phyloP scores from a whole-genome alignment of 2,329 filamentous ascomycete genomes.

The Fusarium siculi region DNA sequence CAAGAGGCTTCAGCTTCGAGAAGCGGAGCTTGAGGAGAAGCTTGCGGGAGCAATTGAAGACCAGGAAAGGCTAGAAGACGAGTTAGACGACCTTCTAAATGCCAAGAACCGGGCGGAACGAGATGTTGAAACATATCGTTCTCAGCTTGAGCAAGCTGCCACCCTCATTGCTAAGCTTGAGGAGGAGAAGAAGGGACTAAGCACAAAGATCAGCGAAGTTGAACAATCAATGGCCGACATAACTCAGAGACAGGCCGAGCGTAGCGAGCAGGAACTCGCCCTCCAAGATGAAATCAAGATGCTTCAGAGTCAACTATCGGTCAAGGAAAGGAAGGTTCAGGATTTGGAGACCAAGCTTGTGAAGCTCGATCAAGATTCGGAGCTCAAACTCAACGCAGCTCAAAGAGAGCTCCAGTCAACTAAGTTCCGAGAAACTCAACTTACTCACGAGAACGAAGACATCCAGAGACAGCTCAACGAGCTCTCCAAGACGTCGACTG shows the following conservation, averaged over 20 bases:
- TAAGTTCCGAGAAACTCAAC: conserved; percentile 78
- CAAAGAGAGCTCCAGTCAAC: conserved; percentile 82
- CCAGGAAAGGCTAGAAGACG: conserved; percentile 92
- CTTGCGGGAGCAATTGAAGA: conserved; percentile 91
- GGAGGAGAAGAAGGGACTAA: conserved; percentile 82
- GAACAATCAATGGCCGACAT: conserved; percentile 78
- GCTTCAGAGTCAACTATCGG: conserved; percentile 85
- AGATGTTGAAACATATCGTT: conserved; percentile 80
- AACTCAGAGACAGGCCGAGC: conserved; percentile 75
- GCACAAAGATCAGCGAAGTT: conserved; percentile 73
- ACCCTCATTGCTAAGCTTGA: conserved; percentile 87
- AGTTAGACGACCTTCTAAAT: conserved; percentile 87
- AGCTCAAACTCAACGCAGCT: conserved; percentile 81
- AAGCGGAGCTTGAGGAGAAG: conserved; percentile 92
- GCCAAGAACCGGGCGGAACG: conserved; percentile 91
- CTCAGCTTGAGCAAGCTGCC: conserved; percentile 91
- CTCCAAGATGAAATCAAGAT: conserved; percentile 88
- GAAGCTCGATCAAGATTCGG: conserved; percentile 87
- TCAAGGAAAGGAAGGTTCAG: conserved; percentile 90
- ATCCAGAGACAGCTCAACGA: conserved; percentile 87
- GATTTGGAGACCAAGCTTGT: conserved; percentile 88
- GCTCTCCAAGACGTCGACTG: conserved; percentile 89
- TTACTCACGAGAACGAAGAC: conserved; percentile 82
- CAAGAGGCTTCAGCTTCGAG: conserved; percentile 91
- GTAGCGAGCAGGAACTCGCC: conserved; percentile 78